Evolutionary conservation across 1,139 yeast species (phyloP).

Genomic region (Dujonia santamariae): DNA sequence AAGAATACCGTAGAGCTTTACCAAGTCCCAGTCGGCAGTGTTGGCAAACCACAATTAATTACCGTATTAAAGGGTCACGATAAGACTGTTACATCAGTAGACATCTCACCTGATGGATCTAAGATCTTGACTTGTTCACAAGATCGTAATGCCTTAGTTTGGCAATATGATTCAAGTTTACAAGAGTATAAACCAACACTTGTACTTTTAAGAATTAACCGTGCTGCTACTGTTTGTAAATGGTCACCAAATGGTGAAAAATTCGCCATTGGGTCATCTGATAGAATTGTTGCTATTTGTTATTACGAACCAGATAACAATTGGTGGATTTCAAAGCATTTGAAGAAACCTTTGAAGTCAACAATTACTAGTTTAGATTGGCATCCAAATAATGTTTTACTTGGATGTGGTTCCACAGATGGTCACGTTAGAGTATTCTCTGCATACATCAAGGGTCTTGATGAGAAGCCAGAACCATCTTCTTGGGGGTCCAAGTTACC

Average conservation of each 20-base stretch:
- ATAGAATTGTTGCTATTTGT: slow-evolving; percentile 91
- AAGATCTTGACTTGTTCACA: slow-evolving; percentile 95
- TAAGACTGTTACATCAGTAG: slow-evolving; percentile 92
- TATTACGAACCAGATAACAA: slow-evolving; percentile 94
- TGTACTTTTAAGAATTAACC: slow-evolving; percentile 84
- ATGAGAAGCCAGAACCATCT: slow-evolving; percentile 74
- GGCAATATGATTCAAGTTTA: slow-evolving; percentile 64
- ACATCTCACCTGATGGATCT: slow-evolving; percentile 77
- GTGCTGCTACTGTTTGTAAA: slow-evolving; percentile 90
- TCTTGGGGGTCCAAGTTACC: slow-evolving; percentile 96
- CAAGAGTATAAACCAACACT: slow-evolving; percentile 75
- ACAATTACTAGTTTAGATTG: slow-evolving; percentile 83
- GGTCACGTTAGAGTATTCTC: slow-evolving; percentile 93
- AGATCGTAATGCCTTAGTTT: slow-evolving; percentile 95
- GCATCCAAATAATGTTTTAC: slow-evolving; percentile 91
- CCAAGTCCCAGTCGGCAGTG: slow-evolving; percentile 28
- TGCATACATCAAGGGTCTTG: slow-evolving; percentile 89
- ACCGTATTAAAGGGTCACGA: slow-evolving; percentile 81
- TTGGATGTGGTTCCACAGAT: slow-evolving; percentile 92
- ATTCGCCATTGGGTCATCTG: slow-evolving; percentile 97
- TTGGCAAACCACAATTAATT: slow-evolving; percentile 46
- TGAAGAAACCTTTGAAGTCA: slow-evolving; percentile 88
- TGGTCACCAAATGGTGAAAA: slow-evolving; percentile 95
- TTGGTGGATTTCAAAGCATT: slow-evolving; percentile 99
- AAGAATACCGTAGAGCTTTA: slow-evolving; percentile 75